Evolutionary conservation across 106 monocot genomes (phyloP).

Genomic region (Dendrobium catenatum): DNA sequence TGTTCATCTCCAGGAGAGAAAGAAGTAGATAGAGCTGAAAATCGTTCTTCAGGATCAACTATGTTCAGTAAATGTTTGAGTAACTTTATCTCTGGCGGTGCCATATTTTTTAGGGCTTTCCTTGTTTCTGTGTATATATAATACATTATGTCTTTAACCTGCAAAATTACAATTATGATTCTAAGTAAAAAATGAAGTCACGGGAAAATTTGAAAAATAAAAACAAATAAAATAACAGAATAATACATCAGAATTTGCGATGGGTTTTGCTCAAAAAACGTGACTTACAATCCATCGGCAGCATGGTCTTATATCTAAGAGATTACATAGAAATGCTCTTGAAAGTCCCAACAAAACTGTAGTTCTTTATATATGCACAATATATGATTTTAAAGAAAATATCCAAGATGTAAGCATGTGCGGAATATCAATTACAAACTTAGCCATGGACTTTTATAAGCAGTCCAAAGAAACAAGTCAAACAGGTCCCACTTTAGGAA

Average conservation of each 20-base stretch:
- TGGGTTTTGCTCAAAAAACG: background rate
- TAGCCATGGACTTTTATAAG: too few relatives aligned
- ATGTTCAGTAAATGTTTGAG: constrained; percentile 87
- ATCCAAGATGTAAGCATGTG: too few relatives aligned
- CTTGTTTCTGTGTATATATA: constrained; percentile 72
- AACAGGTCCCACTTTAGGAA: too few relatives aligned
- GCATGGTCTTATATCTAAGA: background rate
- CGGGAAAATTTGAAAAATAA: background rate
- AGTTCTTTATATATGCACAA: too few relatives aligned
- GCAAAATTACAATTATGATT: constrained; percentile 9
- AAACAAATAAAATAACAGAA: background rate
- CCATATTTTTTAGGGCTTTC: constrained; percentile 65
- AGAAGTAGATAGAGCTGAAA: constrained; percentile 75
- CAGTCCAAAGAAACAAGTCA: too few relatives aligned
- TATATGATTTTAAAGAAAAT: too few relatives aligned
- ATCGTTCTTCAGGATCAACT: constrained; percentile 82
- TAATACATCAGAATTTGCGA: background rate
- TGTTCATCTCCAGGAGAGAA: constrained; percentile 79
- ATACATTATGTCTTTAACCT: constrained; percentile 96
- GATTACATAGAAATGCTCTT: background rate
- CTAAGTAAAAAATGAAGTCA: background rate
- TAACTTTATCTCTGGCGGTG: constrained; percentile 83
- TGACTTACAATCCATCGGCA: background rate
- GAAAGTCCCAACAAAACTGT: too few relatives aligned
- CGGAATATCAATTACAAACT: too few relatives aligned